Evolutionary conservation across 352 stramenopile genomes (phyloP), one percentile per base, ranked within the genome.

Genomic region (Pythium sp.): DNA sequence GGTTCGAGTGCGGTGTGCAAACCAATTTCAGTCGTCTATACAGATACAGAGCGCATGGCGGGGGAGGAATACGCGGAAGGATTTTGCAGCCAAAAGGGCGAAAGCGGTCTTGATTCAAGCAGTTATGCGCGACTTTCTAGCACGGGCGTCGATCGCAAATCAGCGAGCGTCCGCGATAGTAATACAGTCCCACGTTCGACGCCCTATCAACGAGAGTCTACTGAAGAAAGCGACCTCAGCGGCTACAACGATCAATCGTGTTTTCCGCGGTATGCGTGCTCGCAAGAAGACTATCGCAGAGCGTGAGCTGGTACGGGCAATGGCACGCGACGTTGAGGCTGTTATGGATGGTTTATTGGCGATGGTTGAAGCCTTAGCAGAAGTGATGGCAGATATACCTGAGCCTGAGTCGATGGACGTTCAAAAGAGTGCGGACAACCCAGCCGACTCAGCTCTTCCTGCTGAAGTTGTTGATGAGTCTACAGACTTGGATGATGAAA

Each of bases 1-100:
- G 12, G 51, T 70, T n/a, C 68, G 74, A 30, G 34, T 38, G 32
- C 32, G 59, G 24, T 47, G 65, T 12, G 59, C 58, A 30, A 58
- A 68, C 15, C 56, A 62, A 51, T 51, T 56, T 22, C 18, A 51
- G 2, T 75, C 63, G 2, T 64, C 64, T 5, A 58, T 53, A 5
- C 70, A 71, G 41, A 80, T 80, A n/a, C 73, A 80, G 67, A 66
- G 64, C 11, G 58, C 28, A 2, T 80, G 73, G 73, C 28, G 71
- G 57, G 68, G 71, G 8, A 77, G 68, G 30, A 32, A 34, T 5
- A 57, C 73, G 11, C 62, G 68, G 20, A 67, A 71, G 2, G 54
- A 59, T n/a, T 75, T 73, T 32, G 36, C 34, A 11, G 4, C 24
- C 34, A 67, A 62, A 32, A 66, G 28, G 12, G 61, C 70, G n/a